Evolutionary conservation across 2,329 filamentous ascomycete genomes (phyloP).

Genomic region (Penicillium sp.): DNA sequence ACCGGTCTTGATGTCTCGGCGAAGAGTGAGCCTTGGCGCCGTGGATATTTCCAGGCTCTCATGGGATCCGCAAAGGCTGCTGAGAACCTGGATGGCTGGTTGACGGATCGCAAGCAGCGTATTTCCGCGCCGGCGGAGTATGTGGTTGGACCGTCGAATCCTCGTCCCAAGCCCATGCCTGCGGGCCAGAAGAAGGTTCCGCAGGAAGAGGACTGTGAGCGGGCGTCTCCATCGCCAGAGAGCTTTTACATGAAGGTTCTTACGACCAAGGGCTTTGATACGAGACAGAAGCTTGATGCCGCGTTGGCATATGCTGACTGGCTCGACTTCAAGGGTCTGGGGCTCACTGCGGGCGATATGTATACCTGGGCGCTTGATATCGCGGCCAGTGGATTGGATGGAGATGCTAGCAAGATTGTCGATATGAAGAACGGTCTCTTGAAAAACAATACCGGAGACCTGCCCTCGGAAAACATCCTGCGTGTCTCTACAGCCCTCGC

Average conservation of each 20-base stretch:
- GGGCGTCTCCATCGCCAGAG: conserved; percentile 70
- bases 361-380: conserved; percentile 77
- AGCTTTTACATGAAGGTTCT: conserved; percentile 80
- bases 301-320: conserved; percentile 82
- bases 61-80: conserved; percentile 75
- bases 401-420: conserved; percentile 52
- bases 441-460: conserved; percentile 55
- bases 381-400: conserved; percentile 59
- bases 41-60: conserved; percentile 81
- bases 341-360: conserved; percentile 68
- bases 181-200: conserved; percentile 64
- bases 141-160: conserved; percentile 82
- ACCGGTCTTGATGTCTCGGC: conserved; percentile 68
- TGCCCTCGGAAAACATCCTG: conserved; percentile 73
- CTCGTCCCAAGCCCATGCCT: conserved; percentile 72
- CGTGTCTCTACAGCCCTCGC: conserved; percentile 75
- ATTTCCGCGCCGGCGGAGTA: conserved; percentile 71
- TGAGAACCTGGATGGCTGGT: conserved; percentile 79
- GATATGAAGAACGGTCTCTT: conserved; percentile 66
- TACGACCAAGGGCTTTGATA: conserved; percentile 75
- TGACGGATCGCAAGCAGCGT: conserved; percentile 67
- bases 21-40: conserved; percentile 81
- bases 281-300: conserved; percentile 78
- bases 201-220: conserved; percentile 72
- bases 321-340: conserved; percentile 73